Evolutionary conservation across 352 stramenopile genomes (phyloP).

Genomic region (Hyaloperonospora arabidopsidis): DNA sequence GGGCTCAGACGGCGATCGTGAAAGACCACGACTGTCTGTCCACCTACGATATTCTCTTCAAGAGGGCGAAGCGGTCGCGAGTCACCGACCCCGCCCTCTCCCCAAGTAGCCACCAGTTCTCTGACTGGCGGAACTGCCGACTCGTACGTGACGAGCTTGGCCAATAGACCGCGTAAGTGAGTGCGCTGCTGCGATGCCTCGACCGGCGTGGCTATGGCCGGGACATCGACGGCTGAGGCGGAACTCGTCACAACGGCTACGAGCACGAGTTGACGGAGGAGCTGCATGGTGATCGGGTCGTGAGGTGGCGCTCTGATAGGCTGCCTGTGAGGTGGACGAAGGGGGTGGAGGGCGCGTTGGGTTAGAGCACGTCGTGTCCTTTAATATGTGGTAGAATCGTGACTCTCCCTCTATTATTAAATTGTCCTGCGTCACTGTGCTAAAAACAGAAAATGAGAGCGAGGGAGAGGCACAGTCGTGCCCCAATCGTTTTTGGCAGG

Average conservation of each 20-base stretch:
- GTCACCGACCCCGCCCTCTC: slow-evolving; percentile 17
- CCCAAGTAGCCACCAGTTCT: slow-evolving; percentile 35
- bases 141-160: slow-evolving; percentile 25
- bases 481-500: too few relatives aligned
- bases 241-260: slow-evolving; percentile 17
- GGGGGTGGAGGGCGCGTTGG: too few relatives aligned
- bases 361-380: too few relatives aligned
- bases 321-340: slow-evolving; percentile 12
- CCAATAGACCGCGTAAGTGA: slow-evolving; percentile 35
- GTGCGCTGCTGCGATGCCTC: slow-evolving; percentile 23
- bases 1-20: slow-evolving; percentile 37
- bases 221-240: neutral
- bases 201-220: neutral
- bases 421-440: slow-evolving; percentile 9
- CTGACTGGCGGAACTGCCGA: slow-evolving; percentile 25
- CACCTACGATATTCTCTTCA: slow-evolving; percentile 46
- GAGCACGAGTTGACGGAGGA: slow-evolving; percentile 21
- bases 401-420: neutral
- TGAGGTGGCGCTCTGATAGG: slow-evolving; percentile 1
- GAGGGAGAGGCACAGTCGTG: neutral
- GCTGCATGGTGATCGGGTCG: slow-evolving; percentile 12
- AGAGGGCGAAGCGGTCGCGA: slow-evolving; percentile 28
- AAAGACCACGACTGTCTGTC: slow-evolving; percentile 65
- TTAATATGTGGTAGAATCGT: too few relatives aligned
- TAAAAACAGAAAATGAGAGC: slow-evolving; percentile 32